These are phyloP conservation scores for Fistulinella prunicolor DNA, from an alignment of 768 basidiomycete species.

Conservation along the genomic window DNA sequence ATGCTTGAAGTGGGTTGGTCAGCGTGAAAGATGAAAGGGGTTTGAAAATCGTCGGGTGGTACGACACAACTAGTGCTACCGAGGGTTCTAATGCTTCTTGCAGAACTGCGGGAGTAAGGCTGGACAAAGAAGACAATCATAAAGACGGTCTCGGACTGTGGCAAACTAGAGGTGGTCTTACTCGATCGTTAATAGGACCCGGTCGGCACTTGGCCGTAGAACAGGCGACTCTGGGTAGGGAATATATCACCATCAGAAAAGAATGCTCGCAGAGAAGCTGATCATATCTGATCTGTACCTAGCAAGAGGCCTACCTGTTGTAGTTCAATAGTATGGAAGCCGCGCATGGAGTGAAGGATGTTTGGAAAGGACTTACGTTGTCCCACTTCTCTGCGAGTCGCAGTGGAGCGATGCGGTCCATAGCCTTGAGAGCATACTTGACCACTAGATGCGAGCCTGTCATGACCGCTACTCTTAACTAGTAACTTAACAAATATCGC, in stretches of 20 bases:
- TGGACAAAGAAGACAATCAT: slow-evolving; percentile 34
- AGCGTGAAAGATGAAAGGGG: slow-evolving; percentile 75
- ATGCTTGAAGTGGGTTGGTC: slow-evolving; percentile 71
- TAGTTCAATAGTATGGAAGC: not conserved
- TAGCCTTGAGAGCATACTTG: slow-evolving; percentile 58
- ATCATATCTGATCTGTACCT: slow-evolving; percentile 41
- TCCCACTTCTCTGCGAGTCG: slow-evolving; percentile 90
- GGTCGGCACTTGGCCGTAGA: slow-evolving; percentile 42
- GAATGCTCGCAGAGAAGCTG: not conserved
- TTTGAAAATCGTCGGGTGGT: slow-evolving; percentile 84
- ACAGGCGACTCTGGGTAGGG: slow-evolving; percentile 51
- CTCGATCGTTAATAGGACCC: slow-evolving; percentile 71
- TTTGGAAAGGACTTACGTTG: slow-evolving; percentile 59
- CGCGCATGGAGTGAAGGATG: slow-evolving; percentile 1
- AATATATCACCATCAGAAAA: slow-evolving; percentile 2
- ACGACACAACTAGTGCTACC: slow-evolving; percentile 69
- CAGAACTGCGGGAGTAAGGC: slow-evolving; percentile 70
- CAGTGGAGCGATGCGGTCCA: slow-evolving; percentile 86
- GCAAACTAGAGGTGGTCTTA: slow-evolving; percentile 28
- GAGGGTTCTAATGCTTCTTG: slow-evolving; percentile 62
- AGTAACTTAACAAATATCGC: too few relatives aligned
- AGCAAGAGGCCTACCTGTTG: slow-evolving; percentile 69
- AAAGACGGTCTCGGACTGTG: slow-evolving; percentile 6
- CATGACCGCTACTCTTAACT: too few relatives aligned
- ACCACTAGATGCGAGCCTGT: slow-evolving; percentile 12